A percentile compares a stretch with the other conserved stretches of the same genome.
phyloP scores from a whole-genome alignment of 2,329 filamentous ascomycete genomes.

The Metarhizium humberi region DNA sequence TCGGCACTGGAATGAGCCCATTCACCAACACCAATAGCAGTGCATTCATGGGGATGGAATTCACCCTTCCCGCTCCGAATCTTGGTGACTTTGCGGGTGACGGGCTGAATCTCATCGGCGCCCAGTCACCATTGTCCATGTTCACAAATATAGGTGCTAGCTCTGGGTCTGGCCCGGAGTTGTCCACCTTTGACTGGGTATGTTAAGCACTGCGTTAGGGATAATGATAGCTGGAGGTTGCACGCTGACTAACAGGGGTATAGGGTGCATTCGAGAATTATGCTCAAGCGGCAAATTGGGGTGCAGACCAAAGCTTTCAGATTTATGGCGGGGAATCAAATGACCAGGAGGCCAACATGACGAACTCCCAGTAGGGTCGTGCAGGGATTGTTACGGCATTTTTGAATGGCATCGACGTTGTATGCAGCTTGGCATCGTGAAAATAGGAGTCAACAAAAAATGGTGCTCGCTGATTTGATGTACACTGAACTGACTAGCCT shows the following conservation, averaged over 20 bases:
- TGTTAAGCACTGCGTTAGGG: slow-evolving; percentile 13
- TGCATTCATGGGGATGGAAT: slow-evolving; percentile 35
- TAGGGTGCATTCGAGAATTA: slow-evolving; percentile 50
- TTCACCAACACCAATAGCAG: slow-evolving; percentile 28
- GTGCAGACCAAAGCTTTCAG: slow-evolving; percentile 40
- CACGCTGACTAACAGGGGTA: neutral
- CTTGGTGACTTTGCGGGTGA: slow-evolving; percentile 22
- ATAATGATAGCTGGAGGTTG: neutral
- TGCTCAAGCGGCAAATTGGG: slow-evolving; percentile 43
- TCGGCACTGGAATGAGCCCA: slow-evolving; percentile 16
- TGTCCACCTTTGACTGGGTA: slow-evolving; percentile 52
- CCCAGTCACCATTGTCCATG: slow-evolving; percentile 42
- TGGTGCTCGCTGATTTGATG: no score
- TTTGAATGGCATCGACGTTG: neutral
- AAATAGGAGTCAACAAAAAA: no score
- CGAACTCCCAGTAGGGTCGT: slow-evolving; percentile 10
- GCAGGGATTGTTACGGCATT: neutral
- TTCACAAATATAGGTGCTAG: slow-evolving; percentile 33
- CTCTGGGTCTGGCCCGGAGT: slow-evolving; percentile 25
- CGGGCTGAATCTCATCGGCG: slow-evolving; percentile 14
- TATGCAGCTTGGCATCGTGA: no score
- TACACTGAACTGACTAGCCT: neutral
- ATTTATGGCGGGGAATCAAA: slow-evolving; percentile 31
- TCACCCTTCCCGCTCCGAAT: slow-evolving; percentile 24
- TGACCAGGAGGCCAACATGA: slow-evolving; percentile 14